Evolutionary conservation across 73 alveolate species (phyloP).

Genomic region (Paramecium sexaurelia): DNA sequence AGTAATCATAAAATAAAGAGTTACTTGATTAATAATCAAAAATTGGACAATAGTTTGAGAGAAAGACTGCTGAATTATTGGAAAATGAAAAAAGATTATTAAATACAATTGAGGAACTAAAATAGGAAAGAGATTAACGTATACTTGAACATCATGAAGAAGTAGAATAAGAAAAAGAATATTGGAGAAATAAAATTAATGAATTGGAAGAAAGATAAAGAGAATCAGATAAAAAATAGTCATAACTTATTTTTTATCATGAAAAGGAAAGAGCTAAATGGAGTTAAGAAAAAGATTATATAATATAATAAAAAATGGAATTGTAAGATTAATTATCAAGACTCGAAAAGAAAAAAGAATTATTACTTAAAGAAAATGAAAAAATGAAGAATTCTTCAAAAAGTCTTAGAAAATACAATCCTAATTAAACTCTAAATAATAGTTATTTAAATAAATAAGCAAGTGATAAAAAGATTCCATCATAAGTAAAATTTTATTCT

Average conservation of each 20-base stretch:
- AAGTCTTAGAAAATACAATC: conserved; percentile 23
- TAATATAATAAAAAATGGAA: conserved; percentile 80
- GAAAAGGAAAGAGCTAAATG: conserved; percentile 96
- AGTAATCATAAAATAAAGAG: conserved; percentile 79
- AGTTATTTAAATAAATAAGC: background rate
- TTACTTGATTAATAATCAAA: conserved; percentile 79
- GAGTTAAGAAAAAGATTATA: conserved; percentile 88
- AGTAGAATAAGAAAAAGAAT: conserved; percentile 87
- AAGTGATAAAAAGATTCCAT: background rate
- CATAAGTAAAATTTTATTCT: background rate
- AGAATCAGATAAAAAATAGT: conserved; percentile 82
- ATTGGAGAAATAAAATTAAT: conserved; percentile 31
- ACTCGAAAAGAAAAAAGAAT: conserved; percentile 87
- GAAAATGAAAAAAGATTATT: conserved; percentile 79
- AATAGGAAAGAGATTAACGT: conserved; percentile 81
- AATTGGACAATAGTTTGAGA: conserved; percentile 75
- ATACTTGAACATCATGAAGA: conserved; percentile 72
- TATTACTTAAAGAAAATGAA: conserved; percentile 89
- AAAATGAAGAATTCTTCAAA: conserved; percentile 75
- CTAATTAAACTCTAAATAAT: background rate
- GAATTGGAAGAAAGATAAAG: conserved; percentile 70
- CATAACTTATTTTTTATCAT: conserved; percentile 76
- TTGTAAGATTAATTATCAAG: conserved; percentile 74
- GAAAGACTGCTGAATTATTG: conserved; percentile 84
- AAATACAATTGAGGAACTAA: conserved; percentile 76